phyloP scores from a whole-genome alignment of 2,329 filamentous ascomycete species.

The Fusarium coffeatum region DNA sequence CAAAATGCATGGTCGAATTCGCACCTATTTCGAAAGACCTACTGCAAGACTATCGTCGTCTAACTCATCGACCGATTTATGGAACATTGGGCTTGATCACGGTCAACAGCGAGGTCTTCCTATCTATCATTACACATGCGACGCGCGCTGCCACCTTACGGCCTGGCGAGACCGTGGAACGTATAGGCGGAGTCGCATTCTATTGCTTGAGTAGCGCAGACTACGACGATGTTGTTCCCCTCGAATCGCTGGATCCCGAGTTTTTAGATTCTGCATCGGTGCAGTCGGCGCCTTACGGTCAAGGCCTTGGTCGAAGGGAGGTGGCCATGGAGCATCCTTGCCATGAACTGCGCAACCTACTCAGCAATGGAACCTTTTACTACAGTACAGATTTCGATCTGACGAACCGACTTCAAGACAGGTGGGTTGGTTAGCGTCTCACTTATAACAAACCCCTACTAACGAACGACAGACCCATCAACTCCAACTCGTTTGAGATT shows the following conservation, averaged over 20 bases:
- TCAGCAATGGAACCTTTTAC: constrained; percentile 95
- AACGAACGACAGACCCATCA: constrained; percentile 68
- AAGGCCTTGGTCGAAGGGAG: constrained; percentile 72
- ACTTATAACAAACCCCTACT: constrained; percentile 7
- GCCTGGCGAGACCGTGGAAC: constrained; percentile 88
- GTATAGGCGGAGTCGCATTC: constrained; percentile 88
- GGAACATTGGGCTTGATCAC: constrained; percentile 91
- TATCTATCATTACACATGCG: constrained; percentile 87
- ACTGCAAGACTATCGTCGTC: constrained; percentile 78
- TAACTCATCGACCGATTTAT: constrained; percentile 79
- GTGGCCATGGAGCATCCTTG: constrained; percentile 86
- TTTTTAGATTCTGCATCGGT: constrained; percentile 59
- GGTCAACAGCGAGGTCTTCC: constrained; percentile 84
- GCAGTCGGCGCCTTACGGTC: constrained; percentile 54
- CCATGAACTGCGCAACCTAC: constrained; percentile 87
- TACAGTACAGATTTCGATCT: constrained; percentile 99
- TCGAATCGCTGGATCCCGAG: constrained; percentile 65
- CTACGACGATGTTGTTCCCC: constrained; percentile 80
- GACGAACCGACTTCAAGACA: constrained; percentile 90
- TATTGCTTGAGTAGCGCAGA: constrained; percentile 89
- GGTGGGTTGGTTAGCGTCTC: constrained; percentile 58
- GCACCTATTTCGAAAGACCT: constrained; percentile 71
- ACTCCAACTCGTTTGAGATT: constrained; percentile 84
- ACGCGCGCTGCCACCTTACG: constrained; percentile 82
- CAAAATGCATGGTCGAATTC: constrained; percentile 91